Percentiles rank a stretch among this genome's conserved stretches.
Conservation (phyloP, 441 rosid genomes). For the Isatis lusitanica region DNA sequence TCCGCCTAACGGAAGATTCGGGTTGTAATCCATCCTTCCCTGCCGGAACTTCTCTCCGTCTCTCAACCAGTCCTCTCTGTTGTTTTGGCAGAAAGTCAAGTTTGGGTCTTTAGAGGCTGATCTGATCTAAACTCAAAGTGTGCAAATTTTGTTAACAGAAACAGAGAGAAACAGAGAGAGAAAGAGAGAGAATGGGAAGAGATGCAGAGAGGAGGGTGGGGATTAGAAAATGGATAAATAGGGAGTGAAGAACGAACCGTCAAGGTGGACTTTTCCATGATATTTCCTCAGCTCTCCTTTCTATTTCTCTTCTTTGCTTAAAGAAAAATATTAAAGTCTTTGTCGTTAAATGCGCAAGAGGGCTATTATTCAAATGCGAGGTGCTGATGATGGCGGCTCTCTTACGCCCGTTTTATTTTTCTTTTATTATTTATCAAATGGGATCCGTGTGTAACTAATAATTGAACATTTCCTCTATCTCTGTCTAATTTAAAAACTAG, state of each 20-base stretch:
- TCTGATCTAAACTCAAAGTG: neutral
- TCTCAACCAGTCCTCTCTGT: neutral
- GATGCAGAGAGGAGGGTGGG: neutral
- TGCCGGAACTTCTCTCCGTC: neutral
- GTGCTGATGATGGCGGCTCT: conserved; percentile 23
- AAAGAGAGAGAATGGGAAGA: neutral
- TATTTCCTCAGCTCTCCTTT: neutral
- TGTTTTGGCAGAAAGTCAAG: neutral
- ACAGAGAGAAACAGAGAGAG: neutral
- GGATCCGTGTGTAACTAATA: neutral
- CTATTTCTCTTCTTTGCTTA: neutral
- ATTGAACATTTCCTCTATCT: neutral
- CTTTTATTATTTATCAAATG: neutral
- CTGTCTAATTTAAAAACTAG: neutral
- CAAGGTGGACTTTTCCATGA: conserved; percentile 23
- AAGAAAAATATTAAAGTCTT: neutral
- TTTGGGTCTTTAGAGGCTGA: neutral
- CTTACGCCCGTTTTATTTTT: neutral
- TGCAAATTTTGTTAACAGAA: neutral
- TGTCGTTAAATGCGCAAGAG: conserved; percentile 6
- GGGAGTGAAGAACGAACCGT: neutral
- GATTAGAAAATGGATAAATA: conserved; percentile 19
- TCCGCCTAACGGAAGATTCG: conserved; percentile 27
- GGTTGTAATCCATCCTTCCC: conserved; percentile 20
- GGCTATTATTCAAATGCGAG: conserved; percentile 1